Evolutionary conservation across 2,329 filamentous ascomycete genomes (phyloP), one percentile per base, ranked within the genome.

Genomic region (Cyanodermella asteris): DNA sequence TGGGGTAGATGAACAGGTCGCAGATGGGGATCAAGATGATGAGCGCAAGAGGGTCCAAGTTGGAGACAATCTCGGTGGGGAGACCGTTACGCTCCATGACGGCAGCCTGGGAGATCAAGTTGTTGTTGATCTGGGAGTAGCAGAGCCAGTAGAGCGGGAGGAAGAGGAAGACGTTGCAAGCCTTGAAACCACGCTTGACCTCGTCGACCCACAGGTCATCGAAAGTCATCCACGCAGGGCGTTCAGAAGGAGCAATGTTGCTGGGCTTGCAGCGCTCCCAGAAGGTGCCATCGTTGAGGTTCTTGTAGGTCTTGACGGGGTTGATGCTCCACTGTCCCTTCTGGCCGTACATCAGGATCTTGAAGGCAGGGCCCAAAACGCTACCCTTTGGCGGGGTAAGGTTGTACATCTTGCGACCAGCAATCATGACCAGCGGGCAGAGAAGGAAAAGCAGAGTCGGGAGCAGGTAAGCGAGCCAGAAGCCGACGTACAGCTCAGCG

Each of bases 141-240:
- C 53, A 48, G 5, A 61, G 44, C 46, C 49, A 53, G 39, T 51
- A 61, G 7, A 61, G 44, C n/a, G 56, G 56, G 28, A 51, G 63
- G 46, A 57, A 62, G 32, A 62, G 49, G 46, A 76, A 82, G 17
- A 78, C 72, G 34, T 63, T 57, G 53, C 71, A 76, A 28, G 72
- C 71, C 37, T 61, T 56, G 28, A 75, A 53, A 32, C 72, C 74
- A 47, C 74, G 70, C 26, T 59, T 58, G 24, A 81, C 67, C 42
- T 82, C 72, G 41, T 80, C 74, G 17, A 84, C 75, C 74, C 75
- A 84, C 26, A 65, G 64, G 36, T 84, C 77, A 33, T 84, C 75
- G 36, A 80, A 81, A 0, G 69, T 74, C 71, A 82, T 81, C 73
- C 73, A 82, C 0, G 28, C 20, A 0, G 74, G 74, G 27, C 68